A percentile compares a stretch with the other conserved stretches of the same genome.
These are phyloP conservation scores for Pascua sp. DNA, from an alignment of 1,284 basidiomycete species.

Conservation along the genomic window DNA sequence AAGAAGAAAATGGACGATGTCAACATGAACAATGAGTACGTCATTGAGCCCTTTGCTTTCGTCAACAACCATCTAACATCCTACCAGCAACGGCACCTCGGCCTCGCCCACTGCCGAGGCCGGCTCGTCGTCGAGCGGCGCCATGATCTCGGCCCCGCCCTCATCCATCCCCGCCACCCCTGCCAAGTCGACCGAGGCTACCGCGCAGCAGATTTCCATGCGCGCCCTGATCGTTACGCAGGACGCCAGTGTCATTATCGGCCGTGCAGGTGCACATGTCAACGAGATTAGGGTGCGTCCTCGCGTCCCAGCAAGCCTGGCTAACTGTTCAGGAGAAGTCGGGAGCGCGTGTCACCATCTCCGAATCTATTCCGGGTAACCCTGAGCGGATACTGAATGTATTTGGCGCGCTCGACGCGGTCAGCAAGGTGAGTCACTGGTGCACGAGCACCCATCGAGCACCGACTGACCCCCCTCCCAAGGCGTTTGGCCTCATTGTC, in stretches of 20 bases:
- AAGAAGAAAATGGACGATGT: slow-evolving; percentile 42
- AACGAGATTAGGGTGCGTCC: slow-evolving; percentile 77
- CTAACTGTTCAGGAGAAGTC: slow-evolving; percentile 67
- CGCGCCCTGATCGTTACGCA: slow-evolving; percentile 96
- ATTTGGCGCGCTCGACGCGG: slow-evolving; percentile 94
- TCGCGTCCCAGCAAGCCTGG: background rate
- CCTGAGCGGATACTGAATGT: slow-evolving; percentile 98
- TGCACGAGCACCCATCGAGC: background rate
- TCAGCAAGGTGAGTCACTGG: slow-evolving; percentile 72
- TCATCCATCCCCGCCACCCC: slow-evolving; percentile 35
- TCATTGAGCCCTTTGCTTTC: background rate
- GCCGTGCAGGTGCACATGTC: slow-evolving; percentile 91
- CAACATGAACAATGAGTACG: slow-evolving; percentile 37
- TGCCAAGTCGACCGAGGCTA: slow-evolving; percentile 37
- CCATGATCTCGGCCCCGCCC: slow-evolving; percentile 25
- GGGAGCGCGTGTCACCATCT: slow-evolving; percentile 89
- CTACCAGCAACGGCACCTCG: background rate
- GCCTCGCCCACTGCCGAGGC: slow-evolving; percentile 20
- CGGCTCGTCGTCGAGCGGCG: slow-evolving; percentile 25
- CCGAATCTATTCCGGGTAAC: slow-evolving; percentile 94
- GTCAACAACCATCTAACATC: background rate
- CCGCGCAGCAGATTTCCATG: slow-evolving; percentile 68
- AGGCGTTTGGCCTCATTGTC: slow-evolving; percentile 99
- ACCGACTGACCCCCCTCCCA: slow-evolving; percentile 1
- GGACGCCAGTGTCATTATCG: slow-evolving; percentile 99